Base-by-base conservation (phyloP, 768 basidiomycete species). In the Mycena sanguinolenta region DNA sequence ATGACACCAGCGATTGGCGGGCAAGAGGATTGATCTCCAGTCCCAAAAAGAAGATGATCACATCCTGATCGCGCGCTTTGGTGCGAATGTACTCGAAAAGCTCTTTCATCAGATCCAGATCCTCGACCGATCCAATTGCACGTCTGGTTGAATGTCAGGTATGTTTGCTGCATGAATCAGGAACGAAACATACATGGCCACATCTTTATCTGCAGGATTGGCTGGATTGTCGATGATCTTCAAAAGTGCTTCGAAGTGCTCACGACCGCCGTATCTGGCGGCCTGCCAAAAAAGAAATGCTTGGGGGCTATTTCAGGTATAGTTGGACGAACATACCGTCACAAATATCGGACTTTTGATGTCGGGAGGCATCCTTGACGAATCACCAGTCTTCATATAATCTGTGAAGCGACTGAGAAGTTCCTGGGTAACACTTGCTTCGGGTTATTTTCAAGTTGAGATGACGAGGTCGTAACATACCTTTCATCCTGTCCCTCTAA, bases 291-390 rank as follows among this genome's bases (percentile, higher is more conserved):
- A 46, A 62, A 23, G 42, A 42, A 25, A 27, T 2, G 14, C 28
- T 10, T n/a, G 30, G 17, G 0, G 9, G 9, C 23, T 25, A 12
- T 46, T 27, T 9, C 9, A 27, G 2, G 19, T 59, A 16, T 49
- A 30, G 63, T 38, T 55, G 19, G 21, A 34, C 42, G 16, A 16
- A 77, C 87, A 19, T 73, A 92, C 92, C 59, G 80, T 83, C 28
- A 76, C 74, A 78, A 85, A 91, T 52, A 88, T 88, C 34, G 85
- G 81, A 30, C 82, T 76, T 73, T 91, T 86, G 50, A 99, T 79
- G 80, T 98, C 95, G 23, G 90, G 86, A 4, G 95, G 93, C 73
- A 99, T 94, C 60, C 80, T 82, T 0, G 90, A 90, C 73, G 92
- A 88, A 75, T 96, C 93, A 5, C 89, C 88, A 14, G 89, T 92